A percentile compares a stretch with the other conserved stretches of the same genome.
Evolutionary conservation across 2,329 filamentous ascomycete genomes (phyloP).

Genomic region (Arthrobotrys sinensis): DNA sequence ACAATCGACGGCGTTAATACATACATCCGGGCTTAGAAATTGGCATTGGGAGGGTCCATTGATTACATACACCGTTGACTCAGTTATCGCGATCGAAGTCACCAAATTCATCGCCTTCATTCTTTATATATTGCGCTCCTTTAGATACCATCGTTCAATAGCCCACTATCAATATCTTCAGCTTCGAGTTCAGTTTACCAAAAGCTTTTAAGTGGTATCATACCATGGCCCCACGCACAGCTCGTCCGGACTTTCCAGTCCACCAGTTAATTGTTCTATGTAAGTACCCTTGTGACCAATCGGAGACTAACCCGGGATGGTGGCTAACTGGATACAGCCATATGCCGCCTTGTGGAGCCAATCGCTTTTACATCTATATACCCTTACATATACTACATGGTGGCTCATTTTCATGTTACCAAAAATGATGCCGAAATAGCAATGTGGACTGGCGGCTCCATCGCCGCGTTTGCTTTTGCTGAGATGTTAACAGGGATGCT

Average conservation of each 20-base stretch:
- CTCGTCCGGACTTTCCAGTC: constrained; percentile 53
- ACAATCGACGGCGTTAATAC: neutral
- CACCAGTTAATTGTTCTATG: constrained; percentile 47
- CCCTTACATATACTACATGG: constrained; percentile 76
- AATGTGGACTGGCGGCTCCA: constrained; percentile 55
- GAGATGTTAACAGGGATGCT: constrained; percentile 93
- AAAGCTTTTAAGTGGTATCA: neutral
- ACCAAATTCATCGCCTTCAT: neutral
- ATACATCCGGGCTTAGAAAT: constrained; percentile 2
- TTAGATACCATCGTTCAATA: neutral
- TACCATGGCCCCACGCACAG: constrained; percentile 36
- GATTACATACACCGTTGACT: constrained; percentile 3
- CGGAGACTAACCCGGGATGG: no score
- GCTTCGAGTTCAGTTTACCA: neutral
- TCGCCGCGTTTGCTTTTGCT: constrained; percentile 81
- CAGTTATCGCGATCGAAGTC: constrained; percentile 1
- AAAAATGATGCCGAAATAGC: constrained; percentile 49
- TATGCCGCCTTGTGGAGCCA: constrained; percentile 85
- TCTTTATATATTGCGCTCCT: constrained; percentile 6
- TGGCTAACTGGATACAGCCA: constrained; percentile 81
- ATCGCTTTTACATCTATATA: constrained; percentile 80
- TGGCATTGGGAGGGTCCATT: neutral
- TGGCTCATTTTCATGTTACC: constrained; percentile 78
- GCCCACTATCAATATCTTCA: neutral
- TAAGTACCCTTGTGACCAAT: constrained; percentile 6